Percentiles rank a stretch among this genome's conserved stretches.
Conservation (phyloP, 2,329 filamentous ascomycete genomes). For the Alternaria sp. region DNA sequence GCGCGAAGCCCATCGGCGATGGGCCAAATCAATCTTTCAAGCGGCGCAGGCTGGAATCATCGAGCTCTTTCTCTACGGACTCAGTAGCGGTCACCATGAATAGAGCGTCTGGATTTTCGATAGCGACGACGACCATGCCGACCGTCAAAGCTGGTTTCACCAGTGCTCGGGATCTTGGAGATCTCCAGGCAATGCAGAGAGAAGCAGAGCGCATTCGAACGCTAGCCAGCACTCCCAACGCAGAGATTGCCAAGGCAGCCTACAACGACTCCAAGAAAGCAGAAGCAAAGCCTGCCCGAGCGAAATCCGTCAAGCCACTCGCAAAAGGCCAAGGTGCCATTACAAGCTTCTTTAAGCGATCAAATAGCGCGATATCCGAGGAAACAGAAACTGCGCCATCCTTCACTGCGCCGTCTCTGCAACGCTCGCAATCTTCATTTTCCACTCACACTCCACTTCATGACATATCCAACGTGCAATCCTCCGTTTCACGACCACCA, state of each 20-base stretch:
- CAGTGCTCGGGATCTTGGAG: slow-evolving; percentile 47
- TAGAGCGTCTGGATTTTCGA: slow-evolving; percentile 35
- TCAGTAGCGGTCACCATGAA: slow-evolving; percentile 44
- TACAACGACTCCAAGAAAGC: slow-evolving; percentile 40
- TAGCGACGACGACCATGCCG: slow-evolving; percentile 34
- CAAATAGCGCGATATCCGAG: slow-evolving; percentile 26
- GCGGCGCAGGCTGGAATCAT: slow-evolving; percentile 36
- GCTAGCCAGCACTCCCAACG: slow-evolving; percentile 34
- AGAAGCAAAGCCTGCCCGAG: slow-evolving; percentile 24
- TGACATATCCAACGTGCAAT: slow-evolving; percentile 46
- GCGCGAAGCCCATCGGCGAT: slow-evolving; percentile 9
- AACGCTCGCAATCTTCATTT: slow-evolving; percentile 32
- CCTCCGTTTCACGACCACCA: slow-evolving; percentile 10
- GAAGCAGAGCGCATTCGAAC: slow-evolving; percentile 42
- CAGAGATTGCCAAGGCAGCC: slow-evolving; percentile 25
- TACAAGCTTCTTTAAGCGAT: slow-evolving; percentile 60
- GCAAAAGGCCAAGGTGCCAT: slow-evolving; percentile 61
- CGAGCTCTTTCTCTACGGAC: slow-evolving; percentile 14
- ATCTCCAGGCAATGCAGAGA: slow-evolving; percentile 50
- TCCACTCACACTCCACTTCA: slow-evolving; percentile 31
- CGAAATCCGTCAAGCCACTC: slow-evolving; percentile 46
- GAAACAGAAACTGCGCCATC: slow-evolving; percentile 15
- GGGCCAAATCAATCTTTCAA: slow-evolving; percentile 28
- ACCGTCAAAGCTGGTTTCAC: slow-evolving; percentile 43
- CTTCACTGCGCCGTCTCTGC: slow-evolving; percentile 16